These are phyloP conservation scores for Candida caryicola DNA, from an alignment of 805 yeast species.

Conservation along the genomic window DNA sequence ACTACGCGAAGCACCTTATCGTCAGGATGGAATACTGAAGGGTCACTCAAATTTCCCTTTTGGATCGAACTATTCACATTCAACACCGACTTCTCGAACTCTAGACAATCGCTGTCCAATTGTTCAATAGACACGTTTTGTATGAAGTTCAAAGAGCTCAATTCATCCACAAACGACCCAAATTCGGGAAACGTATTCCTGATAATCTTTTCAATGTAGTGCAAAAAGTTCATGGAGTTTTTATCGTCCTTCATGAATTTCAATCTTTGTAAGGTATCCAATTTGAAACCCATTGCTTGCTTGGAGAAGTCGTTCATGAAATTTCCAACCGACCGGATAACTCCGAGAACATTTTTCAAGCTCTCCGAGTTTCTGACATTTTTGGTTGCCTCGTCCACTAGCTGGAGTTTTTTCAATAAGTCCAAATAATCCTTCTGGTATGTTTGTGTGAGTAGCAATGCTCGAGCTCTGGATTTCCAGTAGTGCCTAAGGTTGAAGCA, in stretches of 20 bases:
- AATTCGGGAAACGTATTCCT: conserved; percentile 80
- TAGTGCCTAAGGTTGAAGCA: conserved; percentile 81
- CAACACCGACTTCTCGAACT: conserved; percentile 55
- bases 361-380: conserved; percentile 63
- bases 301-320: conserved; percentile 93
- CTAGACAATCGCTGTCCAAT: conserved; percentile 66
- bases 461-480: conserved; percentile 91
- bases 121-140: conserved; percentile 82
- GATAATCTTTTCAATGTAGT: conserved; percentile 87
- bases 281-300: conserved; percentile 89
- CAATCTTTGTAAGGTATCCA: conserved; percentile 84
- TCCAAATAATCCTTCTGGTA: conserved; percentile 79
- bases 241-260: conserved; percentile 87
- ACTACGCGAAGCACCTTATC: conserved; percentile 68
- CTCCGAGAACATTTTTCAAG: conserved; percentile 70
- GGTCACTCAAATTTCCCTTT: conserved; percentile 82
- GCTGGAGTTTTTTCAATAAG: conserved; percentile 60
- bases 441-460: conserved; percentile 64
- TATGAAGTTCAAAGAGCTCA: conserved; percentile 54
- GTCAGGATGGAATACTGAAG: conserved; percentile 74
- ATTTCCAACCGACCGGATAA: conserved; percentile 89
- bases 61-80: conserved; percentile 74
- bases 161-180: conserved; percentile 71
- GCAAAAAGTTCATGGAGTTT: conserved; percentile 84
- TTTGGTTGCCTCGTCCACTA: conserved; percentile 71